Percentiles rank a stretch among this genome's conserved stretches.
Evolutionary conservation across 306 rosid genomes (phyloP).

Genomic region (Fragaria vesca): DNA sequence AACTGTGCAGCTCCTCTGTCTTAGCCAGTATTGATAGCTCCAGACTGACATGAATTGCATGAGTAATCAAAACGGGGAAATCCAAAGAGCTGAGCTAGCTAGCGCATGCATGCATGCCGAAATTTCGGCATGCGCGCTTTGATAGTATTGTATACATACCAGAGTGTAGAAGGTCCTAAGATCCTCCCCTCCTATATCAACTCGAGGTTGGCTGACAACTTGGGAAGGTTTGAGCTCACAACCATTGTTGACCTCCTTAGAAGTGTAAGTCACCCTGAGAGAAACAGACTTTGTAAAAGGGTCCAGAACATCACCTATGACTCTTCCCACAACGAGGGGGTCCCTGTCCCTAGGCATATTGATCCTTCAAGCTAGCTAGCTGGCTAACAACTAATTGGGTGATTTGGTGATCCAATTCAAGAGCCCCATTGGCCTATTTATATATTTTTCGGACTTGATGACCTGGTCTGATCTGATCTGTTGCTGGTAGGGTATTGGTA

Average conservation of each 20-base stretch:
- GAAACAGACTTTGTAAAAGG: constrained; percentile 40
- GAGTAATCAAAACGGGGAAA: background rate
- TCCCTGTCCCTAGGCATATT: constrained; percentile 48
- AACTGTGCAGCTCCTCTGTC: background rate
- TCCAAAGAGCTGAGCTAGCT: background rate
- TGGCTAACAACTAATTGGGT: background rate
- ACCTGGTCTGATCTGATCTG: background rate
- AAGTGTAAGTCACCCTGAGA: constrained; percentile 32
- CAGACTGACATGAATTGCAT: background rate
- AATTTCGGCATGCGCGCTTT: background rate
- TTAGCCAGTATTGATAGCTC: background rate
- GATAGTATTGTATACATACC: constrained; percentile 24
- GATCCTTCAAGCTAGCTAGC: background rate
- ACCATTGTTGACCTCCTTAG: constrained; percentile 50
- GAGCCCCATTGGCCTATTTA: constrained; percentile 18
- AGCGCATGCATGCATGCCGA: background rate
- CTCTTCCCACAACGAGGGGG: constrained; percentile 53
- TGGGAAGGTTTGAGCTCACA: constrained; percentile 59
- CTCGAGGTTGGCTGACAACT: constrained; percentile 47
- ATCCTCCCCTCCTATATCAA: constrained; percentile 51
- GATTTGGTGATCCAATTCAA: constrained; percentile 1
- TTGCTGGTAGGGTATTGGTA: constrained; percentile 7
- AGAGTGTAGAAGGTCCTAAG: constrained; percentile 60
- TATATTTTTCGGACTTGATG: background rate
- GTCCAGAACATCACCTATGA: constrained; percentile 55